Base-by-base conservation (phyloP, 2,329 filamentous ascomycete species). In the Diplodia intermedia region DNA sequence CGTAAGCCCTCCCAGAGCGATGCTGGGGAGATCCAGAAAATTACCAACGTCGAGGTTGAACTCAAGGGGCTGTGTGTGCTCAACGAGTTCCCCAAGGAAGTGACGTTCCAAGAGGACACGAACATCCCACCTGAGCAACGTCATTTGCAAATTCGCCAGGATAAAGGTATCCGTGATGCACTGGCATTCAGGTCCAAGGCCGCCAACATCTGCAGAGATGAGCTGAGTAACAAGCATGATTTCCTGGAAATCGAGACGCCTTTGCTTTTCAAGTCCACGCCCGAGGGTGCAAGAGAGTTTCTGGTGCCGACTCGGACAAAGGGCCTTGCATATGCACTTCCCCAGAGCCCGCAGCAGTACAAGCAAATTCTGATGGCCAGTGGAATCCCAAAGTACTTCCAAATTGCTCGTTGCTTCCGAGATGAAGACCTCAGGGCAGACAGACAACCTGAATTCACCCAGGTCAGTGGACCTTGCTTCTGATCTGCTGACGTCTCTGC, bases 311-410 rank as follows among this genome's bases (percentile, higher is more conserved):
- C 94, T 0, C 85, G 95, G 33, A 86, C 85, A 43, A 85, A 84
- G 1, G 93, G 92, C 0, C 82, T 89, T 69, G 93, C 92, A 3
- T 99, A 98, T 78, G 95, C 95, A 9, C 83, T 99, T 23, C 94
- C 94, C 0, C 96, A 99, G 78, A 98, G 94, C 71, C 95, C 95
- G 0, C 95, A 99, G 78, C 95, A 99, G 78, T 99, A 98, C 77
- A 99, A 99, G 81, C 95, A 99, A 81, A 92, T 97, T 1, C 86
- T 99, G 52, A 98, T 99, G 93, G 92, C 93, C 0, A 91, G 91
- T 69, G 94, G 94, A 0, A 86, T 97, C 12, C 82, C 85, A 0
- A 88, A 86, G 50, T 99, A 99, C 77, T 96, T 90, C 79, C 95
- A 99, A 74, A 93, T 97, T 80, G 96, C 95, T 1, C 90, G 89